These are phyloP conservation scores for Trypethelium eluteriae DNA, from an alignment of 495 filamentous ascomycete genomes.

Conservation along the genomic window DNA sequence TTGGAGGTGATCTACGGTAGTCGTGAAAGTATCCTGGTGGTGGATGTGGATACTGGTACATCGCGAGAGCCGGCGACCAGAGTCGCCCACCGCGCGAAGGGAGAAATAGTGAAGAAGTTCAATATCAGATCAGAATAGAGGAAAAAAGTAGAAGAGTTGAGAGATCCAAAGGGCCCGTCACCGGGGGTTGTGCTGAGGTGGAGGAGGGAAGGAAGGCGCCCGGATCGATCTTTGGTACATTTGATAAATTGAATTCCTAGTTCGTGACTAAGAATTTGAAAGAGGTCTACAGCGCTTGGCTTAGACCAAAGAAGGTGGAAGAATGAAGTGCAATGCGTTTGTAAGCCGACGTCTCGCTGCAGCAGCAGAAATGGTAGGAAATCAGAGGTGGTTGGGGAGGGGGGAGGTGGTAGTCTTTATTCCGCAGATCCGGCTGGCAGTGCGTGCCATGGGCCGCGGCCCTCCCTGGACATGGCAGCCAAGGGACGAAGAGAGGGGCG, in stretches of 20 bases:
- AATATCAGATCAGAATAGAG: neutral
- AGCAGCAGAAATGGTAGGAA: constrained; percentile 6
- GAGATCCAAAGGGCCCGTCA: constrained; percentile 12
- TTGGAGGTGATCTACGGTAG: constrained; percentile 32
- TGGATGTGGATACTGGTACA: neutral
- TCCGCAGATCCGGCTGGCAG: neutral
- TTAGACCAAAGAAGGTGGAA: neutral
- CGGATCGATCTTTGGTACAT: constrained; percentile 10
- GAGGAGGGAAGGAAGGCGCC: constrained; percentile 8
- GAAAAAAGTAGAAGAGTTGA: neutral
- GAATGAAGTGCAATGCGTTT: neutral
- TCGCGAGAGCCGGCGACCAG: constrained; percentile 2
- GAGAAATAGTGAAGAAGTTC: neutral
- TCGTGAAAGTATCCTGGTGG: constrained; percentile 20
- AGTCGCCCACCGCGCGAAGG: constrained; percentile 6
- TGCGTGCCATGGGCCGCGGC: too few species aligned
- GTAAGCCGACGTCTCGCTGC: constrained; percentile 2
- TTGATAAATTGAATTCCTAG: constrained; percentile 12
- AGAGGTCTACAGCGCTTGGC: neutral
- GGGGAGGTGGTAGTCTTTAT: constrained; percentile 2
- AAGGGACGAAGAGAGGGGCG: neutral
- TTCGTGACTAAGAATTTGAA: constrained; percentile 6
- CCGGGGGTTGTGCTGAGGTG: constrained; percentile 4
- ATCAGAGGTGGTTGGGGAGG: constrained; percentile 5
- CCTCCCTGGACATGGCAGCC: too few species aligned